Evolutionary conservation across 2,329 filamentous ascomycete genomes (phyloP), one percentile per base, ranked within the genome.

Genomic region (Fusarium veterinarium): DNA sequence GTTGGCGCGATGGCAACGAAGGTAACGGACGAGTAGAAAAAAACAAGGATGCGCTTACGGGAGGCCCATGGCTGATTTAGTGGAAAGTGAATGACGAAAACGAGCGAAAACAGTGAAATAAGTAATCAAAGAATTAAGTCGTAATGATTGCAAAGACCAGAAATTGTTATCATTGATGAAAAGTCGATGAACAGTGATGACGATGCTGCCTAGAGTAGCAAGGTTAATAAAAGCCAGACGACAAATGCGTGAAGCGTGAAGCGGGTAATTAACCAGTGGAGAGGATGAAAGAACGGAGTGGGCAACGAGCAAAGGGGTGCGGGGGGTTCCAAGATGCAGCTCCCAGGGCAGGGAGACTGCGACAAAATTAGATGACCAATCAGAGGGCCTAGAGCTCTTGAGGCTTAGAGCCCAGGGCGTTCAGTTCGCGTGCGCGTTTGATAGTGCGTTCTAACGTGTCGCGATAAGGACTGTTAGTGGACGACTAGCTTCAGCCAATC

Each of bases 1-100:
- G 64, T 60, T 64, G 69, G 73, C 72, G 70, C 73, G 71, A 72
- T 59, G 55, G 71, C 61, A 60, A 70, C 40, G 42, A 67, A 53
- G 64, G 46, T 56, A 58, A 28, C 51, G 46, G 51, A 61, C 56
- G 64, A 51, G 40, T 48, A 38, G 12, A 11, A 35, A 55, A 72
- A 74, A 74, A 64, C 69, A 60, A 70, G 62, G 72, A 63, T 69
- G 67, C 65, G 84, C 84, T 84, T 83, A 86, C 84, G 84, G 84
- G 56, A 86, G 84, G 77, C 84, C 84, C 84, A 86, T 86, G 56
- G 48, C 76, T 75, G 62, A 45, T 57, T 38, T 52, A 41, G 41
- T 58, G 30, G 25, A 30, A 69, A 71, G 69, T 61, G 69, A 72
- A 53, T 59, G 67, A 69, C 59, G 25, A 60, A 57, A 59, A 44